Conservation (phyloP, 306 rosid species). For the Biancaea sappan region DNA sequence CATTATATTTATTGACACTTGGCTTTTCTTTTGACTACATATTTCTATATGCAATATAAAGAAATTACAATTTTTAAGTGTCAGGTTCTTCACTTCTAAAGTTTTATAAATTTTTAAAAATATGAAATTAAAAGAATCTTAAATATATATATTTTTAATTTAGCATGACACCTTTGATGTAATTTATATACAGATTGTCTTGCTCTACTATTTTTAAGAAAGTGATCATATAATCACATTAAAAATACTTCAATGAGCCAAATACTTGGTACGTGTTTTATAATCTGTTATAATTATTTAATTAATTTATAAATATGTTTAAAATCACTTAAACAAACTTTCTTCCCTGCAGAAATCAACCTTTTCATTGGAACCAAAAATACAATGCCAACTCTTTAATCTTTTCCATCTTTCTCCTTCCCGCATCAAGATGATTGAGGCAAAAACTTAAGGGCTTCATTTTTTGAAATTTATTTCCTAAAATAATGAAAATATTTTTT, state of each 20-base stretch:
- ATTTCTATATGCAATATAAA: neutral
- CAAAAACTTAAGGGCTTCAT: no score
- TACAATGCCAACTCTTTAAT: no score
- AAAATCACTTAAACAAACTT: neutral
- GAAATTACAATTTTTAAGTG: neutral
- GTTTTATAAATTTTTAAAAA: no score
- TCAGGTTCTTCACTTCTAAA: constrained; percentile 20
- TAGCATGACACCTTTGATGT: neutral
- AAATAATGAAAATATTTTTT: no score
- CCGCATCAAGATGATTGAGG: no score
- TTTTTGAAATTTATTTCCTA: no score
- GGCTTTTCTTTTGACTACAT: neutral
- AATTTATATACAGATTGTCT: constrained; percentile 1
- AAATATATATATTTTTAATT: neutral
- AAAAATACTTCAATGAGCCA: constrained; percentile 16
- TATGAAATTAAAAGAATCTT: neutral
- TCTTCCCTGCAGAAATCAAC: no score
- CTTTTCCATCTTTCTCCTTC: no score
- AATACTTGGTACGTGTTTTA: constrained; percentile 32
- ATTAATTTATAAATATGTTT: constrained; percentile 2
- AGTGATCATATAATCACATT: constrained; percentile 5
- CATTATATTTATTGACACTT: constrained; percentile 11
- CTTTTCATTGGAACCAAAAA: no score
- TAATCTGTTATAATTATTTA: constrained; percentile 3
- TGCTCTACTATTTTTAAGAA: neutral